Base-by-base conservation (phyloP, 805 yeast genomes). In the Cyberlindnera veronae region DNA sequence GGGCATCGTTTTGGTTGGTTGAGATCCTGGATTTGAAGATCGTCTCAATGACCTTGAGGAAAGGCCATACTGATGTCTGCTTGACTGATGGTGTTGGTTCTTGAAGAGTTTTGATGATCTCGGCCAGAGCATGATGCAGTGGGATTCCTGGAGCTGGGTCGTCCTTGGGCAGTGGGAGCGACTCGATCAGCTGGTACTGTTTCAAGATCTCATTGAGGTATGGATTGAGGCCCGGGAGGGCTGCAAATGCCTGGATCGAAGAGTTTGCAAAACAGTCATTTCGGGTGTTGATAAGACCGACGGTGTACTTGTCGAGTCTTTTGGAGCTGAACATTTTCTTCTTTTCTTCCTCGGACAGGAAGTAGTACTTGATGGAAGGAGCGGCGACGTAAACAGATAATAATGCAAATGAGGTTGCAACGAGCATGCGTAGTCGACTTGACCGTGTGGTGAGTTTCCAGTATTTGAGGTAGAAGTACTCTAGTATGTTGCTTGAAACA, bases 231-330 rank as follows among this genome's bases (percentile, higher is more conserved):
- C 73, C 72, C 1, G 85, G 81, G 14, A 82, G 57, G 0, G 88
- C 64, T 14, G 81, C 74, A 39, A 84, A 70, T 0, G 90, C 93
- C 60, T 91, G 99, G 15, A 93, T 55, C 1, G 90, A 80, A 7
- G 95, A 77, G 56, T 93, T 91, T 45, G 96, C 96, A 66, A 87
- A 91, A 61, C 99, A 91, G 59, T 89, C 96, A 49, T 87, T 86
- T 44, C 90, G 75, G 48, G 81, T 69, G 60, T 91, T 93, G 50
- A 81, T 71, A 32, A 91, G 66, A 3, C 97, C 97, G 0, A 93
- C 87, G 10, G 95, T 83, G 54, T 77, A 68, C 49, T 75, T 81
- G 49, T 84, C 91, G 7, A 83, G 79, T 56, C 93, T 66, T 40
- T 71, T 74, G 66, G 70, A 49, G 62, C 52, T 50, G 40, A 61